phyloP scores from a whole-genome alignment of 2,329 filamentous ascomycete species.

The Emmonsiellopsis sp. region DNA sequence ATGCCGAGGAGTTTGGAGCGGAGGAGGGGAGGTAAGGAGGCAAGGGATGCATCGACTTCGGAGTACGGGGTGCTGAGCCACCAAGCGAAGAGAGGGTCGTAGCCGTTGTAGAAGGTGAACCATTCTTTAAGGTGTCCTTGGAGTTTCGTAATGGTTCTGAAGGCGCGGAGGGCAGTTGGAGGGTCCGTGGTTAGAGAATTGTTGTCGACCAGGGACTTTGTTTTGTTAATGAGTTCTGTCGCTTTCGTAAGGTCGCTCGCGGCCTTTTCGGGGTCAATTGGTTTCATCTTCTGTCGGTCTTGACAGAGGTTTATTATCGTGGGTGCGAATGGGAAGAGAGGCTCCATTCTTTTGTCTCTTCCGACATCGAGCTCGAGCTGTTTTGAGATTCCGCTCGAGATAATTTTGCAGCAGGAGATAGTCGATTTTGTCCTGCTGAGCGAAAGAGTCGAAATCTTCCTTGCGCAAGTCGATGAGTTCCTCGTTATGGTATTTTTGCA shows the following conservation, averaged over 20 bases:
- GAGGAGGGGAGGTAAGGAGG: slow-evolving; percentile 30
- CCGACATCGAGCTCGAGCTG: slow-evolving; percentile 33
- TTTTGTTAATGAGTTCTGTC: slow-evolving; percentile 23
- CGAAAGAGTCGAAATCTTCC: slow-evolving; percentile 27
- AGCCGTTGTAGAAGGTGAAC: slow-evolving; percentile 44
- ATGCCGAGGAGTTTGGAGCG: slow-evolving; percentile 39
- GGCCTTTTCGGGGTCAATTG: slow-evolving; percentile 35
- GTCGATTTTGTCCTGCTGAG: slow-evolving; percentile 34
- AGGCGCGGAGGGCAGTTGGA: slow-evolving; percentile 40
- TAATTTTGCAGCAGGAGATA: slow-evolving; percentile 40
- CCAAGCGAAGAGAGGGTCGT: slow-evolving; percentile 50
- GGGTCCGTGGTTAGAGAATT: slow-evolving; percentile 28
- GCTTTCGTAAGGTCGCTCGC: slow-evolving; percentile 36
- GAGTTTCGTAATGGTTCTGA: slow-evolving; percentile 35
- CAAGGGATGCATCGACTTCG: slow-evolving; percentile 30
- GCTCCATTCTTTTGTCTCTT: slow-evolving; percentile 29
- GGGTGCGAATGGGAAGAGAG: slow-evolving; percentile 39
- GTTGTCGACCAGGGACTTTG: slow-evolving; percentile 27
- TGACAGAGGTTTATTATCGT: slow-evolving; percentile 40
- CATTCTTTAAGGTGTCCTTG: slow-evolving; percentile 38
- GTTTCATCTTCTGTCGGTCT: slow-evolving; percentile 37
- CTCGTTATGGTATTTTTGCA: slow-evolving; percentile 34
- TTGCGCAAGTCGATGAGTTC: slow-evolving; percentile 33
- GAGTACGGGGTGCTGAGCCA: slow-evolving; percentile 44
- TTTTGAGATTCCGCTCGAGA: slow-evolving; percentile 23